phyloP scores from a whole-genome alignment of 495 filamentous ascomycete genomes.

The Geopyxis carbonaria region DNA sequence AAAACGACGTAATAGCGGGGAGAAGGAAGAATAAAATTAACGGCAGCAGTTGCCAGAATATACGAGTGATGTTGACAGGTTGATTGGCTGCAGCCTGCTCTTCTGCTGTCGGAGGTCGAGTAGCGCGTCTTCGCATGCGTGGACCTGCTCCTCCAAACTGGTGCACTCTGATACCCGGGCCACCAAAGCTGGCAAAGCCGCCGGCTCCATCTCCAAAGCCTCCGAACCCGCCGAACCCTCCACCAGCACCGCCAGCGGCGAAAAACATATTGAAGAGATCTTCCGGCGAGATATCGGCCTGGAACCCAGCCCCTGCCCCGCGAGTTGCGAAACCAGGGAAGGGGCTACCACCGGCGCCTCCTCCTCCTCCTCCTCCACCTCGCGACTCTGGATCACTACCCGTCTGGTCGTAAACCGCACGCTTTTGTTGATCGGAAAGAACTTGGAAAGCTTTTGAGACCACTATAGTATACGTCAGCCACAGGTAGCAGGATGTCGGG shows the following conservation, averaged over 20 bases:
- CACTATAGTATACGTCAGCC: conserved; percentile 35
- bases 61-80: conserved; percentile 33
- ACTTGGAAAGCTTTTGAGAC: conserved; percentile 85
- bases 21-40: conserved; percentile 78
- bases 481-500: conserved; percentile 1
- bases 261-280: conserved; percentile 96
- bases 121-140: conserved; percentile 43
- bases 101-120: conserved; percentile 36
- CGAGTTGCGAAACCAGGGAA: conserved; percentile 54
- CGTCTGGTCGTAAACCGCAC: conserved; percentile 65
- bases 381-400: conserved; percentile 83
- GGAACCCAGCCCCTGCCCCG: conserved; percentile 36
- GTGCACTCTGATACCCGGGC: conserved; percentile 67
- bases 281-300: conserved; percentile 88
- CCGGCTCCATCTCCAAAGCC: conserved; percentile 63
- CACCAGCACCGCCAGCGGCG: conserved; percentile 49
- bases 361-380: conserved; percentile 43
- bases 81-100: conserved; percentile 31
- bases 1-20: conserved; percentile 66
- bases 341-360: conserved; percentile 38
- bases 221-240: conserved; percentile 46
- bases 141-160: conserved; percentile 53
- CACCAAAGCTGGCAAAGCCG: conserved; percentile 69
- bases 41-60: conserved; percentile 52
- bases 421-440: conserved; percentile 84